Evolutionary conservation across 179 eudicot species (phyloP), one percentile per base, ranked within the genome.

Genomic region (Camellia oleifera): DNA sequence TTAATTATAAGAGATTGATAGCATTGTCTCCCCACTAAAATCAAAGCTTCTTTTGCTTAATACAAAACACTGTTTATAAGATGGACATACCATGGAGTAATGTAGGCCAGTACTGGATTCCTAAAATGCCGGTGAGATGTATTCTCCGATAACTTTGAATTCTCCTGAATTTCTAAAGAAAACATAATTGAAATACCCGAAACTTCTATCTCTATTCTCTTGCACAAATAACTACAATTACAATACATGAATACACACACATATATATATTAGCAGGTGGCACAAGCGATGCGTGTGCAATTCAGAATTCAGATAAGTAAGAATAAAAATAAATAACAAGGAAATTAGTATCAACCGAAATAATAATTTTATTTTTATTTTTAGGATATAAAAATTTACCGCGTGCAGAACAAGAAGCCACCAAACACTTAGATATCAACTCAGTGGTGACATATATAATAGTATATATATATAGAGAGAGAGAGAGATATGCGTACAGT

Each of bases 31-130:
- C 32, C 26, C n/a, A 66, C 2, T 44, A 71, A 58, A 53, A 14
- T 1, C 5, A 14, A 13, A 53, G 40, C 40, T 5, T 7, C 65
- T 15, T 18, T 61, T 20, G 65, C 65, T 17, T 61, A 20, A 17
- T 15, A 5, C 20, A 61, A 61, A 5, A 18, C 20, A 61, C 2
- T 18, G 65, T n/a, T 61, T 18, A 61, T 18, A 72, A 72, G 67
- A 75, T 4, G 61, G 5, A 73, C 83, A 50, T 85, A 95, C 99
- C 99, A 95, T 71, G 99, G 99, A 76, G 99, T 95, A 84, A 94
- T 83, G 81, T 95, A 95, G 64, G 97, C 98, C 77, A 94, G 85
- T 13, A 95, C 97, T 7, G 92, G 90, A 82, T 92, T 85, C 17
- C 69, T 52, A 67, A 92, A 95, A 85, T 87, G 84, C 79, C 92